Evolutionary conservation across 768 basidiomycete species (phyloP).

Genomic region (Gymnopilus junonius): DNA sequence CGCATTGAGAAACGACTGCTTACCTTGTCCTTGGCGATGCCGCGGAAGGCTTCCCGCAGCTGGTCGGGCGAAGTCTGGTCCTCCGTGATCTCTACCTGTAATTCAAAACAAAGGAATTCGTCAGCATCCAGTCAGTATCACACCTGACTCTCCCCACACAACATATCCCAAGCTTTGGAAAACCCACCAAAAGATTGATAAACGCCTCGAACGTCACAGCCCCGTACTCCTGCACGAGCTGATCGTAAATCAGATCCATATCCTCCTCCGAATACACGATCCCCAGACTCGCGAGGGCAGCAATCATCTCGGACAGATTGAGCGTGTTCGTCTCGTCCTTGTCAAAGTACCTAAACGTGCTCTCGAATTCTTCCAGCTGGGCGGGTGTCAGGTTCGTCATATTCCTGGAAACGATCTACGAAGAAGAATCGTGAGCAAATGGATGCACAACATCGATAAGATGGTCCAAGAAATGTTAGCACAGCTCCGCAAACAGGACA

Average conservation of each 20-base stretch:
- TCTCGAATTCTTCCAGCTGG: constrained; percentile 95
- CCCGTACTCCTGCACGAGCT: constrained; percentile 80
- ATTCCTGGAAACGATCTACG: constrained; percentile 89
- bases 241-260: constrained; percentile 80
- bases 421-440: neutral
- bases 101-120: neutral
- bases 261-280: constrained; percentile 95
- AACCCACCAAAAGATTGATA: constrained; percentile 83
- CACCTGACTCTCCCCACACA: too few species aligned
- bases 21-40: constrained; percentile 90
- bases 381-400: constrained; percentile 95
- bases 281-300: constrained; percentile 92
- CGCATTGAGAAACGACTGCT: constrained; percentile 12
- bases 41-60: constrained; percentile 90
- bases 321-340: constrained; percentile 91
- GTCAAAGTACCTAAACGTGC: constrained; percentile 98
- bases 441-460: too few species aligned
- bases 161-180: neutral
- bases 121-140: neutral
- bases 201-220: constrained; percentile 94
- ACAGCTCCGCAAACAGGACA: constrained; percentile 2
- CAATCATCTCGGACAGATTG: constrained; percentile 83
- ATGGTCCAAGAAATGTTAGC: too few species aligned
- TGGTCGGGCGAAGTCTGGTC: constrained; percentile 95
- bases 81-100: constrained; percentile 92